Base-by-base conservation (phyloP, 345 rosid species). In the Eucalyptus guilfoylei region DNA sequence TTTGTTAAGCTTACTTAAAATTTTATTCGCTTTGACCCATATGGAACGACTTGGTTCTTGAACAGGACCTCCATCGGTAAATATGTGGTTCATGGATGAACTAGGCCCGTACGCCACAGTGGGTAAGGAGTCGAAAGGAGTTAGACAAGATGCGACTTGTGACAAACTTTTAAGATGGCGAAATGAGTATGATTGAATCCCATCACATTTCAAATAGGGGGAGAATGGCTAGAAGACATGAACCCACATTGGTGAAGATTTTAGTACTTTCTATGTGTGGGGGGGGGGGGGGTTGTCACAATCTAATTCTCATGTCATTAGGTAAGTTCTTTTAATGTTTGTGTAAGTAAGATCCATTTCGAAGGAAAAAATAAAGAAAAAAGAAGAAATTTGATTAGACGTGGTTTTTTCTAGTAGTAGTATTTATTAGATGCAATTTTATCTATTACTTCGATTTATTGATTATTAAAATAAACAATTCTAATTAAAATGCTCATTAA, bases 51-150 rank as follows among this genome's bases (percentile, higher is more conserved):
- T 0, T 19, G 14, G 26, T 6, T 16, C 26, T 19, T 37, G 7
- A 12, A 5, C 6, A 72, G 0, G 45, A 19, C 45, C 14, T 37
- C 81, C 81, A 9, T 7, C 0, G 0, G 14, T 72, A 72, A 37
- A 72, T 16, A 11, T 2, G 13, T 34, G 42, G 45, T 37, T 37
- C 14, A 17, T 34, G 81, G 13, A 34, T 0, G 1, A 69, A 69
- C 26, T 34, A 34, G 44, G 11, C 2, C 0, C 0, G 0, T 17
- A 9, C 7, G 5, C 11, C 44, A 16, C 0, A 0, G 16, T 12
- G 8, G 42, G 80, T 37, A 32, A 67, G 80, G 80, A 67, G 37
- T 16, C 1, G 0, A 9, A 1, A 15, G 12, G 42, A 23, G 24
- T 16, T 17, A 30, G 34, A 30, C 5, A 62, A 30, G 3, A 30